Evolutionary conservation across 306 rosid species (phyloP).

Genomic region (Potentilla sterilis): DNA sequence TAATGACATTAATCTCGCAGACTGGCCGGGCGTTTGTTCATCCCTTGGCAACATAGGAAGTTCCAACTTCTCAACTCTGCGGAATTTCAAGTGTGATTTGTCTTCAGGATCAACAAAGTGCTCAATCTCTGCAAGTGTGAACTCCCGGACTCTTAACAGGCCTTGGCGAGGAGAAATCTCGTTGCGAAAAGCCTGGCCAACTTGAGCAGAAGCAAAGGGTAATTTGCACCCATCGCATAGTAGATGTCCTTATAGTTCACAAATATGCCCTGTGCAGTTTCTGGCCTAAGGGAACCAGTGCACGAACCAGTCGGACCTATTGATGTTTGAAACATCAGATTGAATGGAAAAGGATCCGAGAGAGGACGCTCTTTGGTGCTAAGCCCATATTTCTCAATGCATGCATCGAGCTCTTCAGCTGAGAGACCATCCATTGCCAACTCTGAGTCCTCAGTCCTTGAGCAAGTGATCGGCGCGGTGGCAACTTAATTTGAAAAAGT

Average conservation of each 20-base stretch:
- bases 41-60: slow-evolving; percentile 88
- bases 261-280: slow-evolving; percentile 37
- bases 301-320: slow-evolving; percentile 83
- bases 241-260: slow-evolving; percentile 55
- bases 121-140: slow-evolving; percentile 92
- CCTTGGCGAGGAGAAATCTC: no score
- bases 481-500: slow-evolving; percentile 46
- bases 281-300: slow-evolving; percentile 79
- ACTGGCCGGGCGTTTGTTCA: slow-evolving; percentile 73
- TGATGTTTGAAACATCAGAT: slow-evolving; percentile 87
- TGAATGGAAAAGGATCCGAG: slow-evolving; percentile 92
- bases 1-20: slow-evolving; percentile 54
- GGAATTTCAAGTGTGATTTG: slow-evolving; percentile 76
- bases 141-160: slow-evolving; percentile 77
- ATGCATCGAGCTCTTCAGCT: slow-evolving; percentile 67
- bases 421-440: slow-evolving; percentile 72
- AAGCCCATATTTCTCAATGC: slow-evolving; percentile 80
- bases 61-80: slow-evolving; percentile 69
- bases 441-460: slow-evolving; percentile 80
- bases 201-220: slow-evolving; percentile 94
- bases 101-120: slow-evolving; percentile 96
- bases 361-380: slow-evolving; percentile 79
- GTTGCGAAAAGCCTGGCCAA: slow-evolving; percentile 45
- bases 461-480: slow-evolving; percentile 91
- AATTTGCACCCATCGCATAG: slow-evolving; percentile 78